Evolutionary conservation across 805 yeast genomes (phyloP).

Genomic region (Cyberlindnera samutprakarnensis): DNA sequence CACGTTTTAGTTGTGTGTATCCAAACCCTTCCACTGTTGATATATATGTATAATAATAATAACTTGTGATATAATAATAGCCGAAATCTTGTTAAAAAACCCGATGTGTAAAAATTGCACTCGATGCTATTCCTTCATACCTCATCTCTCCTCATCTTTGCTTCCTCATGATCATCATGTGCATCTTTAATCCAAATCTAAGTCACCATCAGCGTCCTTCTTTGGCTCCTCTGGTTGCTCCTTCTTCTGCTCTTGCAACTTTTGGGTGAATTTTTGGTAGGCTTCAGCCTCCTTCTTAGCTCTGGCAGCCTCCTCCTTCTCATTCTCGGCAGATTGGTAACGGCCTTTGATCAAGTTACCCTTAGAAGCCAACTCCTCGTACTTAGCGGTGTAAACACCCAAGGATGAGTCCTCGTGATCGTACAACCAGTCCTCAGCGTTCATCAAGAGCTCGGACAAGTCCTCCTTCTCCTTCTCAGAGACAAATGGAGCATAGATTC

Average conservation of each 20-base stretch:
- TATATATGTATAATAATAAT: no score
- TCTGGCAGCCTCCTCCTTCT: constrained; percentile 82
- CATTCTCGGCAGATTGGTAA: constrained; percentile 90
- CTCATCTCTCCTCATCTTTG: no score
- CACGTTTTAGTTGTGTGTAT: no score
- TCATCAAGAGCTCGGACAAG: constrained; percentile 62
- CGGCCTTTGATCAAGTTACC: constrained; percentile 96
- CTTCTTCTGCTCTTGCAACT: constrained; percentile 25
- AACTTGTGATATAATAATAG: no score
- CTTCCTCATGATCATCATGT: no score
- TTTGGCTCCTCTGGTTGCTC: constrained; percentile 13
- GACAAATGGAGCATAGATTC: constrained; percentile 81
- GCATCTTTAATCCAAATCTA: constrained; percentile 26
- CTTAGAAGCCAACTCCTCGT: constrained; percentile 90
- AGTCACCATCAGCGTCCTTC: constrained; percentile 33
- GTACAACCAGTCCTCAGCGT: constrained; percentile 97
- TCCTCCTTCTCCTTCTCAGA: constrained; percentile 83
- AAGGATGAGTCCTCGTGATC: constrained; percentile 95
- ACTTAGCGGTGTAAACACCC: constrained; percentile 95
- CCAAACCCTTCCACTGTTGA: no score
- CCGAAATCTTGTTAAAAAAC: no score
- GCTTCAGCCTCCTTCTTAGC: constrained; percentile 83
- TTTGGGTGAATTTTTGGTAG: constrained; percentile 29
- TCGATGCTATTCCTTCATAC: no score
- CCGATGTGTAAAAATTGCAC: no score